Conservation (phyloP, 2,329 filamentous ascomycete genomes). For the Aspergillus chevalieri region DNA sequence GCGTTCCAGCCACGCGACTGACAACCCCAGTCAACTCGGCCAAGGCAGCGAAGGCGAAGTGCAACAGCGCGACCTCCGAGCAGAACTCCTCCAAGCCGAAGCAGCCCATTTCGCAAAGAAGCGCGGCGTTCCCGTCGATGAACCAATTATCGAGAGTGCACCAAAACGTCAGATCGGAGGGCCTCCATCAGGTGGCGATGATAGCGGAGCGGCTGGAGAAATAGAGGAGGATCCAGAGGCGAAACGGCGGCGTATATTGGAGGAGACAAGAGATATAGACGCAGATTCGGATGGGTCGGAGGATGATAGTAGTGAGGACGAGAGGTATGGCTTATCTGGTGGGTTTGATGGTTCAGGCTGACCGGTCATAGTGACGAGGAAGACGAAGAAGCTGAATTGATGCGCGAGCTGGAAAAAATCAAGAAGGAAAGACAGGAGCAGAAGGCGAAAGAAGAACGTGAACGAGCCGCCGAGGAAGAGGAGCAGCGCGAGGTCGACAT, state of each 20-base stretch:
- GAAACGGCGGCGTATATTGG: conserved; percentile 79
- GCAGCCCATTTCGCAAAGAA: conserved; percentile 81
- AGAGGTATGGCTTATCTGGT: conserved; percentile 39
- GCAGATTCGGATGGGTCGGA: conserved; percentile 65
- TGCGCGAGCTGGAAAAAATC: conserved; percentile 91
- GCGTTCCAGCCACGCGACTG: not conserved
- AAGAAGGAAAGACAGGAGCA: conserved; percentile 77
- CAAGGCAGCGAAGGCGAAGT: conserved; percentile 77
- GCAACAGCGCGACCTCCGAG: conserved; percentile 70
- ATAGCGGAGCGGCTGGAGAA: conserved; percentile 46
- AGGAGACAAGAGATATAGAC: conserved; percentile 82
- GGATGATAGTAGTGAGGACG: conserved; percentile 55
- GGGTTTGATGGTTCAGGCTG: conserved; percentile 9
- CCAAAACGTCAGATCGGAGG: conserved; percentile 62
- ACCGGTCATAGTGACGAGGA: conserved; percentile 57
- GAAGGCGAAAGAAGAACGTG: conserved; percentile 74
- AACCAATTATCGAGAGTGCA: conserved; percentile 32
- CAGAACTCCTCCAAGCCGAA: conserved; percentile 85
- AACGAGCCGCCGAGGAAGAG: conserved; percentile 72
- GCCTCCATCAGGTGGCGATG: conserved; percentile 30
- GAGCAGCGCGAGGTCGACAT: conserved; percentile 82
- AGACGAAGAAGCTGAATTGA: conserved; percentile 80
- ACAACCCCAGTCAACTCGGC: conserved; percentile 60
- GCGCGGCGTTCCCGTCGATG: conserved; percentile 55
- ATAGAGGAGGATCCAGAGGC: conserved; percentile 71